Evolutionary conservation across 2,329 filamentous ascomycete genomes (phyloP).

Genomic region (Xylaria hypoxylon): DNA sequence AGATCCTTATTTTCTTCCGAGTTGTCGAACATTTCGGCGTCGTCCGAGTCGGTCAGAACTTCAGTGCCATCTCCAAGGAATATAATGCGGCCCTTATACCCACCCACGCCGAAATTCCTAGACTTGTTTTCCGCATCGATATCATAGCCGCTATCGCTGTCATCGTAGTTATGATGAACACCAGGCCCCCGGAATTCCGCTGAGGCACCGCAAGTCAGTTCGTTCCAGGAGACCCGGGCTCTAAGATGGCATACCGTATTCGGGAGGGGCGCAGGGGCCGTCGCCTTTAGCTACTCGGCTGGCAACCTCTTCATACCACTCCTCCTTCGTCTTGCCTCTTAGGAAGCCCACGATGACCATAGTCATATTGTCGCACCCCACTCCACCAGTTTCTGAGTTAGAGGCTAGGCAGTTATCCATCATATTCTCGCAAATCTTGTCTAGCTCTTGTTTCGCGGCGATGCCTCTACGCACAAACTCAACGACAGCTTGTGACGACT

Average conservation of each 20-base stretch:
- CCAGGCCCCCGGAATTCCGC: conserved; percentile 88
- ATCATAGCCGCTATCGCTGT: conserved; percentile 82
- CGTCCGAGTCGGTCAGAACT: conserved; percentile 86
- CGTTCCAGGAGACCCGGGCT: conserved; percentile 47
- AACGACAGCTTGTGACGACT: conserved; percentile 95
- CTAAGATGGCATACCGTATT: conserved; percentile 87
- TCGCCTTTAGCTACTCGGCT: conserved; percentile 96
- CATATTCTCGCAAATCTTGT: conserved; percentile 99
- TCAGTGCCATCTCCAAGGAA: conserved; percentile 95
- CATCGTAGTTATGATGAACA: conserved; percentile 84
- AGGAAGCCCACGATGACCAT: conserved; percentile 93
- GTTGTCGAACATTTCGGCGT: conserved; percentile 94
- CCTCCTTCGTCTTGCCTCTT: conserved; percentile 90
- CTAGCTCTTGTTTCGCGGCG: conserved; percentile 92
- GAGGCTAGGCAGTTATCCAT: conserved; percentile 99
- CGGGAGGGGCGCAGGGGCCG: conserved; percentile 96
- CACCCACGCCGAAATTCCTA: conserved; percentile 73
- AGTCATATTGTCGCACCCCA: conserved; percentile 99
- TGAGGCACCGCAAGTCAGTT: conserved; percentile 57
- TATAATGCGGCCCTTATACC: conserved; percentile 88
- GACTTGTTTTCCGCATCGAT: conserved; percentile 75
- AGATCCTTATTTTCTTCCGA: conserved; percentile 86
- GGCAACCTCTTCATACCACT: conserved; percentile 97
- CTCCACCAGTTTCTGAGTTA: conserved; percentile 96
- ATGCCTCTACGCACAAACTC: conserved; percentile 98